Evolutionary conservation across 805 yeast species (phyloP).

Genomic region (Lipomyces orientalis): DNA sequence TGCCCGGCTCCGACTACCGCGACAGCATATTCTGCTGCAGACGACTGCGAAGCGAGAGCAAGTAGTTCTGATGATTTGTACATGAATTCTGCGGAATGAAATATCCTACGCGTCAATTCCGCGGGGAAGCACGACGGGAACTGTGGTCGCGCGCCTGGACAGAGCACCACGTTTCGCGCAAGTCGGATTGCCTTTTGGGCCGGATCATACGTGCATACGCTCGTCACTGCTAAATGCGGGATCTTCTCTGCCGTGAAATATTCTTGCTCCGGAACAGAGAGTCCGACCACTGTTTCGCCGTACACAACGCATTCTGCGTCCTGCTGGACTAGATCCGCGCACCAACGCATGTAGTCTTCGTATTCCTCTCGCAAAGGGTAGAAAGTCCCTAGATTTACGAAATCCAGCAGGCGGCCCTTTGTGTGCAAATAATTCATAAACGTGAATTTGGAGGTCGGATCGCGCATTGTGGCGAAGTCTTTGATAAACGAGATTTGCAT

Average conservation of each 20-base stretch:
- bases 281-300: conserved; percentile 21
- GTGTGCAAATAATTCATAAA: conserved; percentile 39
- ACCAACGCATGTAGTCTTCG: conserved; percentile 41
- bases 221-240: neutral
- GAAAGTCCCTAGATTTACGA: conserved; percentile 38
- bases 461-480: conserved; percentile 40
- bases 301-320: conserved; percentile 34
- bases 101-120: conserved; percentile 1
- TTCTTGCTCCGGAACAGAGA: conserved; percentile 8
- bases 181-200: conserved; percentile 6
- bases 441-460: conserved; percentile 40
- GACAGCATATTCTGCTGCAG: conserved; percentile 6
- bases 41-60: neutral
- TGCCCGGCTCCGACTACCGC: conserved; percentile 42
- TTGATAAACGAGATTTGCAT: conserved; percentile 42
- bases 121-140: conserved; percentile 32
- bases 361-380: conserved; percentile 41
- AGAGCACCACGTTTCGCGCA: conserved; percentile 35
- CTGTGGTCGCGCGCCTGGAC: conserved; percentile 38
- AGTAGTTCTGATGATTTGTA: conserved; percentile 6
- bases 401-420: conserved; percentile 34
- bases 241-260: neutral
- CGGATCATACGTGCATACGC: neutral
- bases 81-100: conserved; percentile 38
- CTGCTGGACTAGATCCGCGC: conserved; percentile 30